Evolutionary conservation across 176 grass and related monocot species (phyloP).

Genomic region (Coix lacrymajobi): DNA sequence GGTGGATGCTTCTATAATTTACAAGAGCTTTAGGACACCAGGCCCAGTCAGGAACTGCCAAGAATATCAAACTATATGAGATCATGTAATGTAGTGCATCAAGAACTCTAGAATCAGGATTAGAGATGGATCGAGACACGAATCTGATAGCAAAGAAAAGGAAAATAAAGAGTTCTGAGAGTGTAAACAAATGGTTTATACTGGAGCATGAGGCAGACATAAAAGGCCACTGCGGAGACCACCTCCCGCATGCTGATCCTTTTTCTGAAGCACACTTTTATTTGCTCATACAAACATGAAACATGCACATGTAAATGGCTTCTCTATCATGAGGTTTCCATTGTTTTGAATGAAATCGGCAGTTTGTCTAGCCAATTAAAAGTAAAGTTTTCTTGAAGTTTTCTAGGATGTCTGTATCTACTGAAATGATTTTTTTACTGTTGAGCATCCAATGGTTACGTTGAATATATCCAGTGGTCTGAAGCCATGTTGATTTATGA

Average conservation of each 20-base stretch:
- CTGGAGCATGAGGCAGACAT: neutral
- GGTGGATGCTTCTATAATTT: slow-evolving; percentile 22
- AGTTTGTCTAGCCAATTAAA: neutral
- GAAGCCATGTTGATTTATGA: neutral
- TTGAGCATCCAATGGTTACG: too few relatives aligned
- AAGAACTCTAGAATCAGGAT: neutral
- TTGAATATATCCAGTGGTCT: neutral
- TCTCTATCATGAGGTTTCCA: neutral
- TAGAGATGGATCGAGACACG: neutral
- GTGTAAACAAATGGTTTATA: neutral
- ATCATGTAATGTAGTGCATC: neutral
- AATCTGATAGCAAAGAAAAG: neutral
- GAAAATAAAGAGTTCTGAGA: neutral
- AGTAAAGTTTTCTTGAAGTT: neutral
- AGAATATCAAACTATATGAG: neutral
- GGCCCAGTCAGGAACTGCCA: neutral
- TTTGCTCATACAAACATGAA: neutral
- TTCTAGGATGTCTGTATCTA: neutral
- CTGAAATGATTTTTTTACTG: neutral
- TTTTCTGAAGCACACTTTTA: neutral
- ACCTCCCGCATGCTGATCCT: neutral
- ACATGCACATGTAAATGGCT: neutral
- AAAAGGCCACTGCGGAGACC: neutral
- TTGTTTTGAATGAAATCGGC: neutral
- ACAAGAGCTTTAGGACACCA: neutral